These are phyloP conservation scores for Malus domestica DNA, from an alignment of 306 rosid genomes.

Conservation along the genomic window DNA sequence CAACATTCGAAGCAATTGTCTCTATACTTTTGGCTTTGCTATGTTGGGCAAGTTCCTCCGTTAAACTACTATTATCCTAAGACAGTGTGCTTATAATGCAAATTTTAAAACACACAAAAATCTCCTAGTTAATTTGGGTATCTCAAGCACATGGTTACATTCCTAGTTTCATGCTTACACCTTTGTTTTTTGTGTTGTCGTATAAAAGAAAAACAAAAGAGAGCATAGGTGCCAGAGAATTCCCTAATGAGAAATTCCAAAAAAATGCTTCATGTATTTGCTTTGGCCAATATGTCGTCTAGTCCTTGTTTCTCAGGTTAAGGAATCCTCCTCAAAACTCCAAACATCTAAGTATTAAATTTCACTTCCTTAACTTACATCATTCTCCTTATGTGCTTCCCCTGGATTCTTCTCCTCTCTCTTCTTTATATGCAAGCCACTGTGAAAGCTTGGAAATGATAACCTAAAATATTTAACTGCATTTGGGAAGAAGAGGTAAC, in stretches of 20 bases:
- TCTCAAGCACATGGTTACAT: constrained; percentile 49
- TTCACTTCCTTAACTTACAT: constrained; percentile 35
- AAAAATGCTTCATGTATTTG: constrained; percentile 27
- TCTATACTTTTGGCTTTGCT: constrained; percentile 31
- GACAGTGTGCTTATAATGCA: constrained; percentile 24
- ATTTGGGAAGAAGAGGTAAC: constrained; percentile 9
- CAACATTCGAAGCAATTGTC: constrained; percentile 42
- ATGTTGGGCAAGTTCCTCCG: constrained; percentile 30
- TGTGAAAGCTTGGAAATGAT: constrained; percentile 9
- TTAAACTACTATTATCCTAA: not conserved
- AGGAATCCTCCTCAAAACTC: constrained; percentile 64
- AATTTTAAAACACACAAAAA: constrained; percentile 13
- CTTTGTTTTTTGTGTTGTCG: constrained; percentile 29
- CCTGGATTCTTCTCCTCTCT: constrained; percentile 45
- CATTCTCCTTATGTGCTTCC: constrained; percentile 43
- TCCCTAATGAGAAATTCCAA: constrained; percentile 40
- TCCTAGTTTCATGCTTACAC: constrained; percentile 45
- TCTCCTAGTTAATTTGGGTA: constrained; percentile 6
- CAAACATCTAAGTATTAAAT: constrained; percentile 22
- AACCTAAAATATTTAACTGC: not conserved
- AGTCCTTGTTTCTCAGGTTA: constrained; percentile 45
- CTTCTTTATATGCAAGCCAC: constrained; percentile 21
- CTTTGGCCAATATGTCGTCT: constrained; percentile 44
- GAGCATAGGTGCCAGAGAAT: constrained; percentile 36
- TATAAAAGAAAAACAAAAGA: constrained; percentile 14